These are phyloP conservation scores for Stagonosporopsis chrysanthemi DNA, from an alignment of 2,329 filamentous ascomycete species.

Conservation along the genomic window DNA sequence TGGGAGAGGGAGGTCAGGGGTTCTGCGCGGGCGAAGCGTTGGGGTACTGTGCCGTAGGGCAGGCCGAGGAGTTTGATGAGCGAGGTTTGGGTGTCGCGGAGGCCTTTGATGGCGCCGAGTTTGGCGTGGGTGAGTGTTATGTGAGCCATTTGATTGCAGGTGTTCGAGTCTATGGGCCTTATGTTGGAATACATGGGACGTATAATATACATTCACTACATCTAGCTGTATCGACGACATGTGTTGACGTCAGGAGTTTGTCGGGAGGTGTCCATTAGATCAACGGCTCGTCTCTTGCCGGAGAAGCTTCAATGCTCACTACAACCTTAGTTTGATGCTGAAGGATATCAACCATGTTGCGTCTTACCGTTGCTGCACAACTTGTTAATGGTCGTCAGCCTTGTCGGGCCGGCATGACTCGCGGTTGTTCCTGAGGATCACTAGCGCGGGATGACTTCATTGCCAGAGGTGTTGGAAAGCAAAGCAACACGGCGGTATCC, in stretches of 20 bases:
- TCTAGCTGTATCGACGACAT: slow-evolving; percentile 6
- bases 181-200: not conserved
- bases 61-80: slow-evolving; percentile 22
- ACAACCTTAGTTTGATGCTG: not conserved
- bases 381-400: not conserved
- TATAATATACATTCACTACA: not conserved
- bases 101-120: slow-evolving; percentile 20
- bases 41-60: slow-evolving; percentile 22
- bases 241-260: slow-evolving; percentile 19
- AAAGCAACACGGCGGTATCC: slow-evolving; percentile 13
- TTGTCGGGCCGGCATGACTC: slow-evolving; percentile 24
- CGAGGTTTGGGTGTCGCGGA: slow-evolving; percentile 9
- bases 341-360: not conserved
- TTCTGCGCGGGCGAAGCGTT: slow-evolving; percentile 24
- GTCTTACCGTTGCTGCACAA: not conserved
- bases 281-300: not conserved
- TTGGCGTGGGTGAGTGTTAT: slow-evolving; percentile 15
- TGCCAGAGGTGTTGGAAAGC: slow-evolving; percentile 15
- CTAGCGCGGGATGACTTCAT: slow-evolving; percentile 31
- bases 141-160: slow-evolving; percentile 5
- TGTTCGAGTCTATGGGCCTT: not conserved
- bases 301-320: not conserved
- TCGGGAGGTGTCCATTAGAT: not conserved
- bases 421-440: slow-evolving; percentile 38
- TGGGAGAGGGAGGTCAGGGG: not conserved